Base-by-base conservation (phyloP, 2,329 filamentous ascomycete species). In the Dothistroma septosporum region DNA sequence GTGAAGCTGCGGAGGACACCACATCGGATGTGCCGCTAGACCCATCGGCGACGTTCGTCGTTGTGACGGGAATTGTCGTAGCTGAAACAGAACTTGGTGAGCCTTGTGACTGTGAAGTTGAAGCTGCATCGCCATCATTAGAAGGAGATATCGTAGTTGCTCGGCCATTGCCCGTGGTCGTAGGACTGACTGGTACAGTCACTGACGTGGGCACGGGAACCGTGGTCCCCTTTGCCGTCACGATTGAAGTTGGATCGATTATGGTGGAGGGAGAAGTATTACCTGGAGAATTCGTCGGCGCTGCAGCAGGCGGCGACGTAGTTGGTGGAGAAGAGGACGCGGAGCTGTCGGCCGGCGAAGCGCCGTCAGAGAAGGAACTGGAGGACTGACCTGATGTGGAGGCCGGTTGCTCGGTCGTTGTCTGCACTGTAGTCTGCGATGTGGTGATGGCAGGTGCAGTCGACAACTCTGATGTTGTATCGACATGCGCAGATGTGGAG, bases 371-470 rank as follows among this genome's bases (percentile, higher is more conserved):
- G 60, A 59, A 44, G 31, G 56, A 57, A 50, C 62, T 61, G 54
- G 65, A 62, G 35, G 58, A 60, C 65, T 65, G 61, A 63, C 61
- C 62, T 64, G 64, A 53, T 52, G 59, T 61, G 32, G 61, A 59
- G 14, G 46, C n/a, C 32, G 59, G 50, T 47, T 2, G 21, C 49
- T 16, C 41, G 14, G 57, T 61, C 16, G 60, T 52, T 44, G 57
- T 41, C 31, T 49, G 54, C 35, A 62, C 60, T 22, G 63, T 54
- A 14, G 65, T 64, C 49, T 68, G 61, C 12, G 69, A 69, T 21
- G 66, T 65, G 28, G 66, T 60, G 32, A 63, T 61, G 7, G 67
- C 64, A 2, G 69, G 66, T 14, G 68, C 69, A 14, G 71, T 71
- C 41, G 64, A 64, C 54, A 47, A 67, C 65, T n/a, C 68, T 69